Conservation (phyloP, 2,329 filamentous ascomycete genomes). For the Talaromyces sp. region DNA sequence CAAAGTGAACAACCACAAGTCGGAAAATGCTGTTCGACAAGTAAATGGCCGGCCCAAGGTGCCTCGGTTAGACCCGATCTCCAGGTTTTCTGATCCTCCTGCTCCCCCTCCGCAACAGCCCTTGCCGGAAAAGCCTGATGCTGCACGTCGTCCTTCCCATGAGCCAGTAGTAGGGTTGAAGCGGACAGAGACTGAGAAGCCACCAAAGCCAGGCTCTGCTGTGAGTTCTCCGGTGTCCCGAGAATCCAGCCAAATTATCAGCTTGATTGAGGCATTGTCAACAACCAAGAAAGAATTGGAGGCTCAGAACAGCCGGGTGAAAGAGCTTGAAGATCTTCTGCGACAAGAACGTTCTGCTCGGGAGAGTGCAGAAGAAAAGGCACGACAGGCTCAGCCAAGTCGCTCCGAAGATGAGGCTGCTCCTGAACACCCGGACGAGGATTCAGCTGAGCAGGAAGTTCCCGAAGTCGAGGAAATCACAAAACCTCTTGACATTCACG, state of each 20-base stretch:
- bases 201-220: slow-evolving; percentile 44
- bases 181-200: slow-evolving; percentile 68
- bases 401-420: slow-evolving; percentile 40
- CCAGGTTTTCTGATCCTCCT: slow-evolving; percentile 85
- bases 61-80: slow-evolving; percentile 66
- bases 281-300: slow-evolving; percentile 83
- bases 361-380: slow-evolving; percentile 76
- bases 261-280: slow-evolving; percentile 77
- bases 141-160: slow-evolving; percentile 38
- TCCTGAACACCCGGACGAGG: slow-evolving; percentile 38
- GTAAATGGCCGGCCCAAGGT: slow-evolving; percentile 43
- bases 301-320: slow-evolving; percentile 71
- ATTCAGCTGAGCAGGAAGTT: slow-evolving; percentile 15
- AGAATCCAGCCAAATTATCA: slow-evolving; percentile 70
- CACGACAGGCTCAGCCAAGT: slow-evolving; percentile 50
- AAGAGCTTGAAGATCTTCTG: slow-evolving; percentile 73
- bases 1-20: slow-evolving; percentile 39
- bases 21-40: slow-evolving; percentile 37
- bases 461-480: slow-evolving; percentile 11
- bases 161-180: slow-evolving; percentile 55
- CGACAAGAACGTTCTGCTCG: slow-evolving; percentile 75
- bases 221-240: slow-evolving; percentile 41
- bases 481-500: slow-evolving; percentile 4
- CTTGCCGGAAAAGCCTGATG: slow-evolving; percentile 86
- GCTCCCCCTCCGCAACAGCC: slow-evolving; percentile 91